Conservation (phyloP, 495 filamentous ascomycete species). For the Ascodesmis nigricans region DNA sequence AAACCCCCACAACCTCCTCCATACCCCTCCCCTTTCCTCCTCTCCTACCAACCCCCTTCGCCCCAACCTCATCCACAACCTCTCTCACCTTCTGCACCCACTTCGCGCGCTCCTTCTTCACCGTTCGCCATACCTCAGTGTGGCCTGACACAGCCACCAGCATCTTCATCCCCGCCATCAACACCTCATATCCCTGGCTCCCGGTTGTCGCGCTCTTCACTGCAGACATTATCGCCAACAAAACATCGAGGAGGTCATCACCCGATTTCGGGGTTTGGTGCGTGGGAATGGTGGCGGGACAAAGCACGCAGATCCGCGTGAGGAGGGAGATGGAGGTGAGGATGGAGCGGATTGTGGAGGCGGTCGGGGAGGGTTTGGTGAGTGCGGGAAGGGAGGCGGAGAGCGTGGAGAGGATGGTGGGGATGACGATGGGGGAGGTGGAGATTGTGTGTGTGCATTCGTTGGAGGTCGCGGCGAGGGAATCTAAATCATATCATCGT, state of each 20-base stretch:
- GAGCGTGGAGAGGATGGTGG: too few species aligned
- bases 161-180: slow-evolving; percentile 4
- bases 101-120: slow-evolving; percentile 13
- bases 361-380: too few species aligned
- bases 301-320: slow-evolving; percentile 8
- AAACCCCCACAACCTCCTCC: too few species aligned
- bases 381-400: too few species aligned
- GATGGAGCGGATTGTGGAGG: too few species aligned
- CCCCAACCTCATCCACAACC: slow-evolving; percentile 5
- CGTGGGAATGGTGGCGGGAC: slow-evolving; percentile 6
- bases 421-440: too few species aligned
- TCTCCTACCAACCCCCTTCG: slow-evolving; percentile 5
- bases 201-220: slow-evolving; percentile 8
- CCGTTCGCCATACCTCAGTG: slow-evolving; percentile 7
- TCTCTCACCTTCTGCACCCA: slow-evolving; percentile 13
- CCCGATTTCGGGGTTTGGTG: slow-evolving; percentile 1
- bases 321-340: slow-evolving; percentile 7
- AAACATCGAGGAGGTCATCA: slow-evolving; percentile 10
- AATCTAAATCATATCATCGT: slow-evolving; percentile 13
- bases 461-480: slow-evolving; percentile 12
- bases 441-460: too few species aligned
- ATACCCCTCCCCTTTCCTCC: slow-evolving; percentile 11
- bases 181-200: slow-evolving; percentile 12
- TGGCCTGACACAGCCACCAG: slow-evolving; percentile 9
- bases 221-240: slow-evolving; percentile 11